phyloP scores from a whole-genome alignment of 2,329 filamentous ascomycete species.

The Nectriaceae sp. region DNA sequence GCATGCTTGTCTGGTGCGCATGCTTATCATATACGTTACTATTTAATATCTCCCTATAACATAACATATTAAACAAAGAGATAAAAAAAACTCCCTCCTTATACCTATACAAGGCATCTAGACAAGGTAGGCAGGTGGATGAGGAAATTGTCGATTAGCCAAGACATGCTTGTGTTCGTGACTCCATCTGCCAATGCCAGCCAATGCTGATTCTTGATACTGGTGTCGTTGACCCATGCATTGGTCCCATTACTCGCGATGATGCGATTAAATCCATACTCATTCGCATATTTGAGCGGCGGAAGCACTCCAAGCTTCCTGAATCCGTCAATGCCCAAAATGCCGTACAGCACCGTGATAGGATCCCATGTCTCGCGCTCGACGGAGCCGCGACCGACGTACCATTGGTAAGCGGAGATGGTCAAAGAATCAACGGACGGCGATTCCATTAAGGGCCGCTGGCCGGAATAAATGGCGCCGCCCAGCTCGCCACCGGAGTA shows the following conservation, averaged over 20 bases:
- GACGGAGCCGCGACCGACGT: constrained; percentile 34
- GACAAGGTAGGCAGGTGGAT: background rate
- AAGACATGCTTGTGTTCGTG: background rate
- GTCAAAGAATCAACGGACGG: constrained; percentile 36
- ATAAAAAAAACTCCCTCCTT: background rate
- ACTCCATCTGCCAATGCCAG: background rate
- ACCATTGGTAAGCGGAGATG: constrained; percentile 40
- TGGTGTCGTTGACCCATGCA: background rate
- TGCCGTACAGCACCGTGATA: constrained; percentile 39
- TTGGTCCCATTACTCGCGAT: background rate
- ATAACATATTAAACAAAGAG: background rate
- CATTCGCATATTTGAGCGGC: constrained; percentile 42
- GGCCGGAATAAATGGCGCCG: constrained; percentile 41
- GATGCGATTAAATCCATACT: constrained; percentile 43
- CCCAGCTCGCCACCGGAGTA: constrained; percentile 49
- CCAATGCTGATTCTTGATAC: background rate
- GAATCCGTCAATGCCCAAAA: background rate
- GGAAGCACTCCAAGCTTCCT: background rate
- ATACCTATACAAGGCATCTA: background rate
- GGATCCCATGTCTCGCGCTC: constrained; percentile 43
- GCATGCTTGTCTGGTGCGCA: too few relatives aligned
- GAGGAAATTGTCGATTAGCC: background rate
- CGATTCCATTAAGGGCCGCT: constrained; percentile 33
- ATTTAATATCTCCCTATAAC: background rate
- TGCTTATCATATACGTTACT: too few relatives aligned